phyloP scores from a whole-genome alignment of 257 asterid species.

The Salvia splendens region DNA sequence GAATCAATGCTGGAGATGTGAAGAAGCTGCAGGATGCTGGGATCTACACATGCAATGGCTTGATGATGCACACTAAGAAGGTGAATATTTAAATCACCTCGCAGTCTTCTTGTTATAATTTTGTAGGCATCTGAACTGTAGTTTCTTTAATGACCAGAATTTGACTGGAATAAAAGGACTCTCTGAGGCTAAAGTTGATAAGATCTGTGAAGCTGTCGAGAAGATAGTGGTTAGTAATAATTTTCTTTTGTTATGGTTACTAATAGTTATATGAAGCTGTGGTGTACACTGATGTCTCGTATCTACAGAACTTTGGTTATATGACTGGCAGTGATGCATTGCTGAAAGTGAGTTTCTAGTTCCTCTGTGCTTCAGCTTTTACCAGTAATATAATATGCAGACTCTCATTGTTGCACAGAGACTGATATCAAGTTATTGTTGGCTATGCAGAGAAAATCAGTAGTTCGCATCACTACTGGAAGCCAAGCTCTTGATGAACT shows the following conservation, averaged over 20 bases:
- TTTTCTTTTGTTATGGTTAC: background rate
- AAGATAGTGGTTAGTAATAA: constrained; percentile 83
- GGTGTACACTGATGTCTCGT: constrained; percentile 29
- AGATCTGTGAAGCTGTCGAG: constrained; percentile 97
- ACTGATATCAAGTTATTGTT: constrained; percentile 29
- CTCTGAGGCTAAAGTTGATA: constrained; percentile 98
- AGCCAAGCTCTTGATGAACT: constrained; percentile 98
- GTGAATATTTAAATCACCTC: constrained; percentile 37
- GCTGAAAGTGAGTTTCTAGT: constrained; percentile 61
- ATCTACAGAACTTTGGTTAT: constrained; percentile 79
- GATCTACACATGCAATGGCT: constrained; percentile 88
- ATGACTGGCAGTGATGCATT: constrained; percentile 97
- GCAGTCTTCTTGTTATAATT: background rate
- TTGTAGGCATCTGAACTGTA: constrained; percentile 15
- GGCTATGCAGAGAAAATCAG: constrained; percentile 67
- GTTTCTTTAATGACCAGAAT: constrained; percentile 44
- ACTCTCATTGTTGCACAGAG: constrained; percentile 12
- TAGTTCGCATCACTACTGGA: constrained; percentile 90
- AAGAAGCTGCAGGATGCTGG: constrained; percentile 99
- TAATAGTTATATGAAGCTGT: constrained; percentile 9
- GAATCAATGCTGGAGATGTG: constrained; percentile 98
- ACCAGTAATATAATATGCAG: background rate
- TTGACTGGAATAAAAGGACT: constrained; percentile 97
- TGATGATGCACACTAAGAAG: constrained; percentile 99
- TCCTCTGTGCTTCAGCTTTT: constrained; percentile 19